A percentile compares a stretch with the other conserved stretches of the same genome.
phyloP scores from a whole-genome alignment of 176 grass and related monocot species.

The Oryza meyeriana region DNA sequence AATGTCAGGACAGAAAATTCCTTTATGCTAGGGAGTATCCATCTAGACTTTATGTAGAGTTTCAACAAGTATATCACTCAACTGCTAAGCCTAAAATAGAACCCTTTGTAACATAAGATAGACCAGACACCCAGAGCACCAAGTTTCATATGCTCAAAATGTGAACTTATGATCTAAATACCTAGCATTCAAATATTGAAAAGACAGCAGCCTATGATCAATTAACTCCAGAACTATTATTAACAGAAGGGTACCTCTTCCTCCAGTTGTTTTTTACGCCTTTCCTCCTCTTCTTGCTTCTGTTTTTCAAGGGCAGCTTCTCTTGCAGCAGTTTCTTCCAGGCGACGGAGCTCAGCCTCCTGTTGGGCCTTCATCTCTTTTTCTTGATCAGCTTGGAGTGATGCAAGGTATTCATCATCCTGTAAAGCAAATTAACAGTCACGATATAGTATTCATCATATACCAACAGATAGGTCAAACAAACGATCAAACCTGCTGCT shows the following conservation, averaged over 20 bases:
- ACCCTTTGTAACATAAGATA: constrained; percentile 18
- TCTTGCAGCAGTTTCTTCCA: constrained; percentile 55
- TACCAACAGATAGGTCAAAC: constrained; percentile 12
- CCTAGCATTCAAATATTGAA: constrained; percentile 23
- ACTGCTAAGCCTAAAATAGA: constrained; percentile 7
- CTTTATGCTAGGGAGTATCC: not conserved
- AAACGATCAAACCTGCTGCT: constrained; percentile 74
- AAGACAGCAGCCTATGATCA: constrained; percentile 22
- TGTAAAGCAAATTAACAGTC: constrained; percentile 39
- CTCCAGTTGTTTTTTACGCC: constrained; percentile 67
- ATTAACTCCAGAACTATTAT: constrained; percentile 9
- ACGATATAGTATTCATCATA: not conserved
- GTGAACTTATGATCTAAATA: constrained; percentile 13
- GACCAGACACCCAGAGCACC: not conserved
- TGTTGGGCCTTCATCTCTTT: constrained; percentile 77
- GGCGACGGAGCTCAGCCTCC: constrained; percentile 57
- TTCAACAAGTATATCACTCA: not conserved
- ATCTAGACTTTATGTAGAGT: not conserved
- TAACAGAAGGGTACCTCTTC: constrained; percentile 66
- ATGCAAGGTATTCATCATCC: constrained; percentile 94
- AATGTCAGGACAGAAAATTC: not conserved
- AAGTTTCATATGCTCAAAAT: not conserved
- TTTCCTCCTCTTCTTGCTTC: constrained; percentile 75
- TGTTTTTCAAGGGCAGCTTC: constrained; percentile 65
- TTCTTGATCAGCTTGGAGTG: constrained; percentile 94